phyloP scores from a whole-genome alignment of 306 rosid genomes.

The Gastrolobium bilobum region DNA sequence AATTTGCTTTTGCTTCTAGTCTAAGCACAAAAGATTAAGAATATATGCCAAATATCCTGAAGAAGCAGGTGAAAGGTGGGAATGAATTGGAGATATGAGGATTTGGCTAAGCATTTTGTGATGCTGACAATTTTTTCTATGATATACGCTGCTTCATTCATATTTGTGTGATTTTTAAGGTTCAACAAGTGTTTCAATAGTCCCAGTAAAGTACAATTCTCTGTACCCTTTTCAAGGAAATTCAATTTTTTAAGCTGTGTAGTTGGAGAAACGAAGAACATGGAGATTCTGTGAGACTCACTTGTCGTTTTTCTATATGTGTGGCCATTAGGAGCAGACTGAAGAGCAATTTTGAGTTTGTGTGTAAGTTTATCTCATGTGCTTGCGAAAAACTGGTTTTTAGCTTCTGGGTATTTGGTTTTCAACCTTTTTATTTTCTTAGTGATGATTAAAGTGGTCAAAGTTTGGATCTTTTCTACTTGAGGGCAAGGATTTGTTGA shows the following conservation, averaged over 20 bases:
- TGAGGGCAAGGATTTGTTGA: constrained; percentile 39
- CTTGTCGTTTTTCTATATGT: not conserved
- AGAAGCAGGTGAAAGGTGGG: not conserved
- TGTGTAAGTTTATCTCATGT: constrained; percentile 37
- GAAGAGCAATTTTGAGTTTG: constrained; percentile 37
- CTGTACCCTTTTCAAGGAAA: not conserved
- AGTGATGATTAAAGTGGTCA: not conserved
- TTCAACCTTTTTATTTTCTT: constrained; percentile 6
- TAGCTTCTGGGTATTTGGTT: constrained; percentile 48
- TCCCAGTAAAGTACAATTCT: not conserved
- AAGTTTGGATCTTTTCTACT: constrained; percentile 40
- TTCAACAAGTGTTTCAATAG: not conserved
- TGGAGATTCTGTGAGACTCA: not conserved
- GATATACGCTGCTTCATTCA: constrained; percentile 35
- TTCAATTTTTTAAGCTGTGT: not conserved
- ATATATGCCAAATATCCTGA: not conserved
- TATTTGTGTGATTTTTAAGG: constrained; percentile 36
- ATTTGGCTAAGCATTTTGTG: constrained; percentile 25
- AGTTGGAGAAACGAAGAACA: constrained; percentile 25
- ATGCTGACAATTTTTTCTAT: constrained; percentile 18
- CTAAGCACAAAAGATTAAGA: constrained; percentile 14
- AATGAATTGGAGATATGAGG: not conserved
- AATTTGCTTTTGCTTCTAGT: no score
- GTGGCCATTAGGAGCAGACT: constrained; percentile 17
- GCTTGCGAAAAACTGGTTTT: constrained; percentile 32